Base-by-base conservation (phyloP, 805 yeast species). In the Ascoidea rubescens region DNA sequence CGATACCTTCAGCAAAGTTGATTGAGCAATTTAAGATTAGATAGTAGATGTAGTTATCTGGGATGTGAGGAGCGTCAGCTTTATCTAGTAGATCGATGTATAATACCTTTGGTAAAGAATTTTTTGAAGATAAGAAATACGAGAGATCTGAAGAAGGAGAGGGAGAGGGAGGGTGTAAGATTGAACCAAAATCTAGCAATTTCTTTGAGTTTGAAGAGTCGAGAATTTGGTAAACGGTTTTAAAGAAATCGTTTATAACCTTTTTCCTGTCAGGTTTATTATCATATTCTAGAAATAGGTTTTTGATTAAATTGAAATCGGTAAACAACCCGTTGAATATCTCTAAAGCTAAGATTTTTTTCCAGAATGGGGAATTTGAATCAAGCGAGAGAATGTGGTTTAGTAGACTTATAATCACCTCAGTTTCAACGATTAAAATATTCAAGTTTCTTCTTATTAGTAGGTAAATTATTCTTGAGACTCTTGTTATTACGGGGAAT, bases 31-130 rank as follows among this genome's bases (percentile, higher is more conserved):
- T 70, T 49, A 81, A 67, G 0, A 85, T 72, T 42, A 91, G 70
- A 62, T 71, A 77, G 50, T 78, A 68, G 1, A 79, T 64, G 54
- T 93, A 90, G 0, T 83, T 74, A 5, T 70, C 70, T 1, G 93
- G 86, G 1, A 74, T 67, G 1, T 70, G 60, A 0, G 96, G 96
- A 0, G 96, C 82, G 31, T 86, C 95, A 0, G 69, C 58, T 60
- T 89, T 89, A 62, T 91, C 98, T 30, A 93, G 71, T 51, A 82
- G 76, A 52, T 91, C 96, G 33, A 90, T 70, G 53, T 80, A 74
- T 12, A 80, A 68, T 0, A 82, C 71, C 57, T 79, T 77, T 48
- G 75, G 65, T 2, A 70, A 61, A 0, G 86, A 75, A n/a, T 17
- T 48, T 47, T 33, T 32, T n/a, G 45, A 21, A 17, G 53, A 47